Conservation (phyloP, 2,329 filamentous ascomycete species). For the Botrytis paeoniae region DNA sequence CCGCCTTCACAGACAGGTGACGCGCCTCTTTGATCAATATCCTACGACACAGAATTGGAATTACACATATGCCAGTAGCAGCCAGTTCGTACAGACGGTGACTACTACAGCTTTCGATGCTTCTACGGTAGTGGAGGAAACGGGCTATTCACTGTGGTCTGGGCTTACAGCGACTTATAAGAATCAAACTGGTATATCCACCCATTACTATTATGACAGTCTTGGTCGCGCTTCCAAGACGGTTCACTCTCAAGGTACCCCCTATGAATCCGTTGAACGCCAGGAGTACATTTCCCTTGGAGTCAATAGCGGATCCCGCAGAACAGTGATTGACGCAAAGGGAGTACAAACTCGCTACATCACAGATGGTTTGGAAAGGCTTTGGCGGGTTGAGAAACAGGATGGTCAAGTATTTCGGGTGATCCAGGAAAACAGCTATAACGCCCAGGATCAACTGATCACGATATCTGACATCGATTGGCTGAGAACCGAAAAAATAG, state of each 20-base stretch:
- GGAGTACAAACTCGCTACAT: conserved; percentile 9
- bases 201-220: neutral
- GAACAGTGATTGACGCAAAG: conserved; percentile 5
- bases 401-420: neutral
- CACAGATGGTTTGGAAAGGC: conserved; percentile 11
- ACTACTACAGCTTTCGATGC: conserved; percentile 1
- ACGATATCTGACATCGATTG: conserved; percentile 10
- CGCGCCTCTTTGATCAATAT: neutral
- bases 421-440: conserved; percentile 13
- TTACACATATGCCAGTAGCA: neutral
- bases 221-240: neutral
- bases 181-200: neutral
- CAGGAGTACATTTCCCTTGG: conserved; percentile 8
- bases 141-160: conserved; percentile 6
- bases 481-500: neutral
- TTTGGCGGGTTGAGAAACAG: conserved; percentile 7
- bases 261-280: neutral
- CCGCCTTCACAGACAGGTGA: conserved; percentile 9
- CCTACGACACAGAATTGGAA: conserved; percentile 8
- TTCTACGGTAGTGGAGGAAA: conserved; percentile 5
- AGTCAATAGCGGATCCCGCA: neutral
- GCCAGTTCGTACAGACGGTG: neutral
- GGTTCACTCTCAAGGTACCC: neutral
- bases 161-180: neutral
- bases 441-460: conserved; percentile 10